These are phyloP conservation scores for Chlamydomonas incerta DNA, from an alignment of 139 green algal species.

Conservation along the genomic window DNA sequence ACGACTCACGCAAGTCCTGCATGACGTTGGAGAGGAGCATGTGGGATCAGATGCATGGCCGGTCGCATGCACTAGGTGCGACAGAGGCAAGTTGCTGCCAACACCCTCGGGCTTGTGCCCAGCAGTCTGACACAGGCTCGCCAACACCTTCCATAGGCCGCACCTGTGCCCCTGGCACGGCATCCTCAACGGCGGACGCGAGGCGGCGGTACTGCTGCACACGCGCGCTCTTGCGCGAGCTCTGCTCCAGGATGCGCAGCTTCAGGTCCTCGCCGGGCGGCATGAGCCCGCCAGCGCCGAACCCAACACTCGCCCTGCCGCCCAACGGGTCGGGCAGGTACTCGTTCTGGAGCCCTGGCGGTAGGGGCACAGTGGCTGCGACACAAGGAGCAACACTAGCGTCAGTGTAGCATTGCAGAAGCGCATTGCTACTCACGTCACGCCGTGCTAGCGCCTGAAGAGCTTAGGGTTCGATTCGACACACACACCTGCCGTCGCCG, in stretches of 20 bases:
- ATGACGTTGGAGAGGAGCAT: no score
- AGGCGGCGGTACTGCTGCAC: constrained; percentile 46
- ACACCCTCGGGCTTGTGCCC: no score
- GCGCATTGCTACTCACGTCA: no score
- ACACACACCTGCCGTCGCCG: constrained; percentile 9
- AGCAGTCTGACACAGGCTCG: no score
- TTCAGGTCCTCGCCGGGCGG: constrained; percentile 41
- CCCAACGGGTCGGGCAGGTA: neutral
- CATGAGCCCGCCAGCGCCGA: neutral
- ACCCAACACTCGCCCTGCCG: neutral
- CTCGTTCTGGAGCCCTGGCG: neutral
- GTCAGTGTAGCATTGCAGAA: no score
- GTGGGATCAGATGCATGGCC: no score
- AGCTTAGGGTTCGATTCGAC: no score
- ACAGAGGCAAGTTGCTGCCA: no score
- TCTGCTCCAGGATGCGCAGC: constrained; percentile 52
- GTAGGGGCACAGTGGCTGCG: constrained; percentile 1
- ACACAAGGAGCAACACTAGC: neutral
- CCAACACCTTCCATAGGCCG: no score
- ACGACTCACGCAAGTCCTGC: neutral
- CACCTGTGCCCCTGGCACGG: neutral
- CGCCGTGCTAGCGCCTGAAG: no score
- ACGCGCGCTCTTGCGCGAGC: constrained; percentile 46
- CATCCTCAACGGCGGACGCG: neutral
- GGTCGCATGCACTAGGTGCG: no score